Percentiles rank a stretch among this genome's conserved stretches.
These are phyloP conservation scores for Melampsora abietis-canadensis DNA, from an alignment of 1,284 basidiomycete genomes.

Conservation along the genomic window DNA sequence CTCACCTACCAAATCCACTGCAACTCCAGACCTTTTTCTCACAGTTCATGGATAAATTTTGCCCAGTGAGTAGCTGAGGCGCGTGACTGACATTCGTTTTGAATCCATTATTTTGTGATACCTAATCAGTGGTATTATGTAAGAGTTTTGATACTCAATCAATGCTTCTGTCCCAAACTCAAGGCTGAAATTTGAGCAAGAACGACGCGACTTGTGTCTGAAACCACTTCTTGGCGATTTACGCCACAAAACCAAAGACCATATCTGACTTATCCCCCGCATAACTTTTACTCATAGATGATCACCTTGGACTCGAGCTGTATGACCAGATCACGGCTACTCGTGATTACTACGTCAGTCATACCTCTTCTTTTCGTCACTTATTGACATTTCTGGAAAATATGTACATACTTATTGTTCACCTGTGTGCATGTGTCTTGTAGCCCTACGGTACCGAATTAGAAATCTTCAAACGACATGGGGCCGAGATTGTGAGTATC, in stretches of 20 bases:
- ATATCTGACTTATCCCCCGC: neutral
- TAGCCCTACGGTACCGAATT: slow-evolving; percentile 41
- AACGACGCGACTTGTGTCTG: neutral
- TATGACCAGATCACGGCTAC: slow-evolving; percentile 37
- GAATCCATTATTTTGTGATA: neutral
- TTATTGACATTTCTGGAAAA: neutral
- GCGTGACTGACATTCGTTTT: slow-evolving; percentile 13
- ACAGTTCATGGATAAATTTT: neutral
- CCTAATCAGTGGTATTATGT: neutral
- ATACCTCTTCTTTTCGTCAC: neutral
- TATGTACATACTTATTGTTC: neutral
- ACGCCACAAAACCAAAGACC: neutral
- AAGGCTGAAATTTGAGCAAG: neutral
- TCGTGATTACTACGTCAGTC: slow-evolving; percentile 39
- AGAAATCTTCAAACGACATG: slow-evolving; percentile 22
- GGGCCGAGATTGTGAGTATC: slow-evolving; percentile 33
- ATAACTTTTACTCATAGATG: slow-evolving; percentile 14
- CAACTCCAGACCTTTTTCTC: neutral
- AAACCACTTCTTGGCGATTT: neutral
- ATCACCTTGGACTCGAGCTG: slow-evolving; percentile 24
- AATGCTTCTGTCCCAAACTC: neutral
- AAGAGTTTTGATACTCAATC: neutral
- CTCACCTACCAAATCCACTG: neutral
- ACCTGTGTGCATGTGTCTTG: neutral
- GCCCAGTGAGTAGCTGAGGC: neutral